Base-by-base conservation (phyloP, 108 stramenopile species). In the Nitzschia putrida region DNA sequence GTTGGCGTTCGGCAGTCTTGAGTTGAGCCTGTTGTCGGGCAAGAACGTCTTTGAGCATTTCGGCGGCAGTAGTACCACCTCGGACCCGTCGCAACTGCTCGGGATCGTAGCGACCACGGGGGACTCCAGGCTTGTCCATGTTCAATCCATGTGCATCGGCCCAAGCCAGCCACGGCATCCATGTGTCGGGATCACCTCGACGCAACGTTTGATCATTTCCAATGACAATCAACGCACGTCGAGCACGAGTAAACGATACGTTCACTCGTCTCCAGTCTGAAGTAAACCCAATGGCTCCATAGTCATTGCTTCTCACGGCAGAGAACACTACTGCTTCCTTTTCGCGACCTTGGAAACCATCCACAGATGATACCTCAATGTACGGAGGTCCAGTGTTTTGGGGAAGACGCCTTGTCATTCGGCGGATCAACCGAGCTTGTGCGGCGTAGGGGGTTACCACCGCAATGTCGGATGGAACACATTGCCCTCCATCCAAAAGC, bases 311-410 rank as follows among this genome's bases (percentile, higher is more conserved):
- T 58, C 99, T 77, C 39, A 99, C 99, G 11, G 98, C 90, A 56
- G 92, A 95, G 64, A 99, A 93, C 6, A 99, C 92, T 50, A 99
- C 95, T 38, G 95, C 97, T 71, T 99, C 98, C 73, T 98, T 97
- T 75, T 99, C 99, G 26, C 98, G 93, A 37, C 99, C 99, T 69
- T 99, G 99, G 61, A 98, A 98, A 24, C 98, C 98, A 83, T 99
- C 99, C 10, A 98, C 97, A 16, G 98, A 97, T 3, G 95, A 85
- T 3, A 99, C 95, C 71, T 98, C 97, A 25, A 99, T 82, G 54
- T 77, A 87, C 13, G 91, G 88, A 25, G 88, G 89, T 1, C 88
- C 85, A 13, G 73, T 54, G 34, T 75, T 74, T 13, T 81, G 85
- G 20, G 88, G 66, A 38, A 95, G 61, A 42, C 86, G 79, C 25